Percentiles rank a stretch among this genome's conserved stretches.
Evolutionary conservation across 768 basidiomycete genomes (phyloP).

Genomic region (Candolleomyces aberdarensis): DNA sequence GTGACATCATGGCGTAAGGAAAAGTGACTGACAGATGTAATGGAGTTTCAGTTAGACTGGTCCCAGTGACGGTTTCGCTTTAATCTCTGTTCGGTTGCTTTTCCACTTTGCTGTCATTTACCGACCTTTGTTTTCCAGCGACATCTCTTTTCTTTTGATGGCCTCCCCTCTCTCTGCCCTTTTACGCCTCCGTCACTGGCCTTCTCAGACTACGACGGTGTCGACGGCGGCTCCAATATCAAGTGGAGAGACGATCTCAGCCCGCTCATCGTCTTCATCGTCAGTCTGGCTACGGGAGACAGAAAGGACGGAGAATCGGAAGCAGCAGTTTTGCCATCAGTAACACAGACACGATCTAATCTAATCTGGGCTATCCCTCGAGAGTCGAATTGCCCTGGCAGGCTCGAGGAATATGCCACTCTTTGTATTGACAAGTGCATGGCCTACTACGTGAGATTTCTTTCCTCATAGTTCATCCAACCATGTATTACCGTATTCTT

Average conservation of each 20-base stretch:
- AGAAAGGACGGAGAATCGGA: too few relatives aligned
- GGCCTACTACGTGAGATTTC: too few relatives aligned
- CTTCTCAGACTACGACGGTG: constrained; percentile 84
- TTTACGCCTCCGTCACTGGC: constrained; percentile 95
- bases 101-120: constrained; percentile 13
- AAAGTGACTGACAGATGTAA: not conserved
- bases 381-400: too few relatives aligned
- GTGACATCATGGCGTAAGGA: not conserved
- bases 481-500: too few relatives aligned
- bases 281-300: too few relatives aligned
- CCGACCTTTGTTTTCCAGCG: constrained; percentile 8
- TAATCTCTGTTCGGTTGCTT: constrained; percentile 16
- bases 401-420: too few relatives aligned
- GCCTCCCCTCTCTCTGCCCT: constrained; percentile 73
- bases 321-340: too few relatives aligned
- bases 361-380: too few relatives aligned
- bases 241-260: constrained; percentile 99
- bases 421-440: too few relatives aligned
- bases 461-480: too few relatives aligned
- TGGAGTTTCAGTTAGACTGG: not conserved
- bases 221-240: constrained; percentile 93
- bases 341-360: too few relatives aligned
- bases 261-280: constrained; percentile 90
- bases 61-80: not conserved
- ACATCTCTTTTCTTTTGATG: constrained; percentile 39